A percentile compares a stretch with the other conserved stretches of the same genome.
Evolutionary conservation across 2,329 filamentous ascomycete species (phyloP).

Genomic region (Ophiostoma sp.): DNA sequence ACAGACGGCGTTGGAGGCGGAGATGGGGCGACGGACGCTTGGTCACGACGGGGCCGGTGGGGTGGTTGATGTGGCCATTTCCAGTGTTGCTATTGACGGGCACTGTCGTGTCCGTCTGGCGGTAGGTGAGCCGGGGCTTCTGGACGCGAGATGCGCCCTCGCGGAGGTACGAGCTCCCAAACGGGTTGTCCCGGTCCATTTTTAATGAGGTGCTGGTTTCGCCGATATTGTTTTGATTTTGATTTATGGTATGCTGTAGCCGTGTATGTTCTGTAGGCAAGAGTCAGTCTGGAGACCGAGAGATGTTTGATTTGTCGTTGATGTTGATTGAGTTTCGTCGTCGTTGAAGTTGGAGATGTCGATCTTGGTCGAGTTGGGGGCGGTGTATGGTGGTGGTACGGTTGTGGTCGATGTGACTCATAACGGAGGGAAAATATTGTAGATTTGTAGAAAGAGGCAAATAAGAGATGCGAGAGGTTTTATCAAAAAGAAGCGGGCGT

Average conservation of each 20-base stretch:
- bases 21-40: conserved; percentile 18
- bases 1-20: conserved; percentile 20
- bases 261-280: background rate
- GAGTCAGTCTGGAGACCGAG: background rate
- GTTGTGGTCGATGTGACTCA: background rate
- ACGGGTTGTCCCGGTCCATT: conserved; percentile 23
- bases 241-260: background rate
- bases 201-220: background rate
- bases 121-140: conserved; percentile 24
- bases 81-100: background rate
- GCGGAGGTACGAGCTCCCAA: conserved; percentile 9
- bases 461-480: no score
- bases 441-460: background rate
- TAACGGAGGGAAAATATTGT: background rate
- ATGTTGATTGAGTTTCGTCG: background rate
- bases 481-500: background rate
- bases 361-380: background rate
- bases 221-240: background rate
- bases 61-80: background rate
- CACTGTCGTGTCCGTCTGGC: conserved; percentile 3
- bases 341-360: background rate
- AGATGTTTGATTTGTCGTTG: background rate
- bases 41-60: background rate
- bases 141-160: conserved; percentile 17
- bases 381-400: background rate